Base-by-base conservation (phyloP, 2,329 filamentous ascomycete species). In the Nigrospora oryzae region DNA sequence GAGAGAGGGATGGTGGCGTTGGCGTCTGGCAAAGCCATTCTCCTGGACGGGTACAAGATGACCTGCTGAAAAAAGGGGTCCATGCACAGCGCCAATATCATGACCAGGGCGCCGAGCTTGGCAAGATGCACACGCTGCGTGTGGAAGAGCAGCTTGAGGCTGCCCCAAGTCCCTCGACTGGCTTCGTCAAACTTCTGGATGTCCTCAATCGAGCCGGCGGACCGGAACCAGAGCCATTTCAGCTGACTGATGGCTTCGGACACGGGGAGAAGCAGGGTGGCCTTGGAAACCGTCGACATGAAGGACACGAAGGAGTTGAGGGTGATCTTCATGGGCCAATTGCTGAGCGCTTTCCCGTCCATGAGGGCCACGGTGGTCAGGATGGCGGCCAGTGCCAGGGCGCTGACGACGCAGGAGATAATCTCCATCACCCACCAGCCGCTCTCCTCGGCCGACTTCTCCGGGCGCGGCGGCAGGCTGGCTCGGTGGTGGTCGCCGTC, bases 41-140 rank as follows among this genome's bases (percentile, higher is more conserved):
- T 41, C 36, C 42, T 17, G 12, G 17, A 46, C 41, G 47, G 47
- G 35, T 51, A 51, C 14, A 34, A 35, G 17, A 51, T 46, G 35
- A 51, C 47, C 38, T 51, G 49, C 31, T 51, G 49, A 11, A 49
- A 44, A 16, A 49, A 47, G 13, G 49, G 49, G 28, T 49, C 47
- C 19, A 49, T 43, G 30, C 42, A 42, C 12, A 51, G 43, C 5
- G 43, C 35, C 16, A 46, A 30, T 35, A 49, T 47, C 17, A 45
- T 51, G 23, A 51, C 45, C n/a, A 51, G 40, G 30, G 49, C 49
- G n/a, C 49, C 49, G n/a, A 51, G 43, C 43, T 51, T 47, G 33
- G 47, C 49, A 28, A 47, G 41, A 19, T 49, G 47, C 16, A 49
- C 34, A 6, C 45, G 40, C 15, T 33, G 37, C 11, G 38, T 46